phyloP scores from a whole-genome alignment of 2,329 filamentous ascomycete genomes.

The Epichloe elymi region DNA sequence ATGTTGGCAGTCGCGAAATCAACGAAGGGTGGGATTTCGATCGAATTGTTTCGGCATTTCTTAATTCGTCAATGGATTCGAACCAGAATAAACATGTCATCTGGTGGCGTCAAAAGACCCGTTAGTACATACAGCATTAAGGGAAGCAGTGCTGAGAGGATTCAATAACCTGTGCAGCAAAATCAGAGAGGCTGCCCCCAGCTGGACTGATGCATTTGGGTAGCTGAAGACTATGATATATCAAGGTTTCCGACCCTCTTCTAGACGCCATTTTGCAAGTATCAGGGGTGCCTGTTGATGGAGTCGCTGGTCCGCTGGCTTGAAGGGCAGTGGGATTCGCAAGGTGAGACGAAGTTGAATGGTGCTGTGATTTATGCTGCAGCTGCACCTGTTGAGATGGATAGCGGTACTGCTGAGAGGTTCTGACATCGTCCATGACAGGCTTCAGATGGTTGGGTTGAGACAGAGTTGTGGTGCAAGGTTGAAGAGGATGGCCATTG shows the following conservation, averaged over 20 bases:
- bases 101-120: conserved; percentile 28
- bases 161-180: conserved; percentile 62
- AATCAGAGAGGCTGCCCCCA: conserved; percentile 66
- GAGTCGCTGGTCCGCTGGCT: conserved; percentile 25
- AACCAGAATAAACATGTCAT: conserved; percentile 98
- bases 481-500: conserved; percentile 27
- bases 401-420: conserved; percentile 20
- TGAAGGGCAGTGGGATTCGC: conserved; percentile 17
- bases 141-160: background rate
- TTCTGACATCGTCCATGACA: conserved; percentile 20
- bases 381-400: conserved; percentile 14
- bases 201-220: conserved; percentile 62
- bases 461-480: conserved; percentile 23
- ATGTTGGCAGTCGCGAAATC: conserved; percentile 45
- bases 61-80: conserved; percentile 69
- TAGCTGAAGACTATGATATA: conserved; percentile 52
- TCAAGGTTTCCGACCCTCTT: conserved; percentile 32
- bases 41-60: conserved; percentile 53
- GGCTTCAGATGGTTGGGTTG: conserved; percentile 21
- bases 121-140: background rate
- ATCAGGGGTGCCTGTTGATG: conserved; percentile 17
- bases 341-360: background rate
- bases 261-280: conserved; percentile 19
- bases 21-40: conserved; percentile 24
- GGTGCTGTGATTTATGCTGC: background rate